Evolutionary conservation across 1,284 basidiomycete genomes (phyloP).

Genomic region (Melampsora abietis-canadensis): DNA sequence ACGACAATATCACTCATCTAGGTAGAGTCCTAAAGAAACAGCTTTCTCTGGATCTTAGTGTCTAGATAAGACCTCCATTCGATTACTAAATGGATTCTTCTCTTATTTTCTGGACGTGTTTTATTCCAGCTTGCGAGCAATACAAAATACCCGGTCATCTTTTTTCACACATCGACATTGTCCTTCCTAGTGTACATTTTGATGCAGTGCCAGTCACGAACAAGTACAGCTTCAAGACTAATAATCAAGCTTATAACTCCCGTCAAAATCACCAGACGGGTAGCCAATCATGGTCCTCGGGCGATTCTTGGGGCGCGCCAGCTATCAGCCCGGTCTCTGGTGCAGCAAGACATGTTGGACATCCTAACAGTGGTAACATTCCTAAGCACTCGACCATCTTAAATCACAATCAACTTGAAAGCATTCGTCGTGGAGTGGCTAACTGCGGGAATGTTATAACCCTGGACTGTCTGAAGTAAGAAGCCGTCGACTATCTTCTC

Average conservation of each 20-base stretch:
- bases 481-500: too few relatives aligned
- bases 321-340: slow-evolving; percentile 25
- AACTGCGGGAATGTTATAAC: slow-evolving; percentile 31
- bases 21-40: slow-evolving; percentile 52
- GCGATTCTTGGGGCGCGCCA: slow-evolving; percentile 10
- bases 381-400: slow-evolving; percentile 30
- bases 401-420: slow-evolving; percentile 19
- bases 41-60: background rate
- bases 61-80: background rate
- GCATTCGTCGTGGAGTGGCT: slow-evolving; percentile 11
- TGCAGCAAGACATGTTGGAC: slow-evolving; percentile 30
- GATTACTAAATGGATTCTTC: slow-evolving; percentile 61
- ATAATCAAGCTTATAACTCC: slow-evolving; percentile 47
- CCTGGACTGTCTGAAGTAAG: slow-evolving; percentile 37
- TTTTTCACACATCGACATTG: slow-evolving; percentile 64
- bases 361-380: slow-evolving; percentile 40
- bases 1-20: slow-evolving; percentile 45
- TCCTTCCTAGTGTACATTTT: slow-evolving; percentile 73
- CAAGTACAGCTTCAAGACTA: slow-evolving; percentile 55
- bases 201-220: slow-evolving; percentile 50
- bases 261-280: slow-evolving; percentile 42
- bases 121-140: slow-evolving; percentile 61
- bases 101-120: slow-evolving; percentile 17
- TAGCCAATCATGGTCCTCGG: slow-evolving; percentile 46
- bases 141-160: slow-evolving; percentile 67